Evolutionary conservation across 2,329 filamentous ascomycete genomes (phyloP).

Genomic region (Pseudocercospora musae): DNA sequence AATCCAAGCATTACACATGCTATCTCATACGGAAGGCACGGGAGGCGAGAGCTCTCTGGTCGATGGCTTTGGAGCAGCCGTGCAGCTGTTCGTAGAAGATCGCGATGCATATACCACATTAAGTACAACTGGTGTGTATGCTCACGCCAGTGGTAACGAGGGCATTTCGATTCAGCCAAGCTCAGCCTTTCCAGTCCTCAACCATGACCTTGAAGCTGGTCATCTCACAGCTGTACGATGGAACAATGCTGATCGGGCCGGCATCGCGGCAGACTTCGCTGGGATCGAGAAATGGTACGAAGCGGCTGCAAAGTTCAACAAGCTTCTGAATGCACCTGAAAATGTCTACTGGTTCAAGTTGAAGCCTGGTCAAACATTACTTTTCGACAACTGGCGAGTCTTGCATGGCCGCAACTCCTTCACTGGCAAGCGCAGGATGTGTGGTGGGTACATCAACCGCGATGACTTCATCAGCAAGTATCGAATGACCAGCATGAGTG

Average conservation of each 20-base stretch:
- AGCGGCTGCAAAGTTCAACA: slow-evolving; percentile 69
- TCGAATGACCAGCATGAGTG: slow-evolving; percentile 63
- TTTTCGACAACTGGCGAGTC: slow-evolving; percentile 96
- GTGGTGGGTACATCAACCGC: slow-evolving; percentile 80
- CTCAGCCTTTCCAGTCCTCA: slow-evolving; percentile 67
- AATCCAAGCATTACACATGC: slow-evolving; percentile 86
- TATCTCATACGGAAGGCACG: slow-evolving; percentile 67
- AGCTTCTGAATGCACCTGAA: slow-evolving; percentile 61
- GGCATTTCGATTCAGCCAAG: slow-evolving; percentile 77
- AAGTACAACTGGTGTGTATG: slow-evolving; percentile 58
- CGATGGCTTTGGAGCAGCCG: slow-evolving; percentile 76
- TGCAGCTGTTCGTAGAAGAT: slow-evolving; percentile 54
- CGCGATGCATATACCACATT: slow-evolving; percentile 58
- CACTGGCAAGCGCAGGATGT: slow-evolving; percentile 79
- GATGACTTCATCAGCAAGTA: slow-evolving; percentile 79
- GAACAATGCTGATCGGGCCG: slow-evolving; percentile 88
- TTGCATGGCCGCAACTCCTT: slow-evolving; percentile 84
- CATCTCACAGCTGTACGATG: slow-evolving; percentile 69
- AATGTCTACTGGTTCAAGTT: slow-evolving; percentile 80
- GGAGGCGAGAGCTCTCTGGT: slow-evolving; percentile 81
- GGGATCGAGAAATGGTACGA: slow-evolving; percentile 64
- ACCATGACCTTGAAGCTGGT: slow-evolving; percentile 48
- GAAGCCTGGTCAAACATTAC: slow-evolving; percentile 70
- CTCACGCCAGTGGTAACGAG: slow-evolving; percentile 83
- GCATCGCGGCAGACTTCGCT: slow-evolving; percentile 56